Evolutionary conservation across 768 basidiomycete species (phyloP), one percentile per base, ranked within the genome.

Genomic region (Pleurotus salmoneostramineus): DNA sequence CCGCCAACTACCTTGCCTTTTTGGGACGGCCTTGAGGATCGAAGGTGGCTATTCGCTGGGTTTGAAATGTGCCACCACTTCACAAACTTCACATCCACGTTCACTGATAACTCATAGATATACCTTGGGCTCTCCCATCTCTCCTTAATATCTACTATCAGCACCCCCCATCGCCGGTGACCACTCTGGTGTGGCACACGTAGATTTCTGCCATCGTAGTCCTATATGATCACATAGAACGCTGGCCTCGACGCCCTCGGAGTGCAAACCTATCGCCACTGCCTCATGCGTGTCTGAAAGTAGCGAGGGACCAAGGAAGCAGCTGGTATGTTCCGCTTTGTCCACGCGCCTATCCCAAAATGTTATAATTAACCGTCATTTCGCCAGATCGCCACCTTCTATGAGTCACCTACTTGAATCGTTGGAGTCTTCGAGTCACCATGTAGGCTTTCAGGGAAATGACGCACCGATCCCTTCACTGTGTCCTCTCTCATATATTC

Each of bases 71-170:
- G n/a, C 14, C 36, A 55, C 52, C 52, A 55, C 40, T 55, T 55
- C 52, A 55, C 52, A 27, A 44, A 43, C 21, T 55, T 55, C 52
- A 55, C 52, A 33, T 42, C 52, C 52, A 55, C 52, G 40, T 55
- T 44, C 27, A 55, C 37, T 55, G 37, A 55, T 43, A 55, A 17
- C 43, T 37, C 45, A 47, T 17, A 14, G 45, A 27, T 15, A 47
- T n/a, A 52, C 35, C 4, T 27, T 27, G 21, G 21, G 21, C 21
- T 15, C 34, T 15, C 5, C 50, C 50, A n/a, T 51, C 50, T 27
- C 15, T 51, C 15, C 32, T 51, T 45, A 45, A 45, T 45, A 45
- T 45, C 44, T 45, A 45, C 44, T 17, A 45, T 45, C 44, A n/a
- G 37, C n/a, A n/a, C 37, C 10, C 8, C 37, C 8, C 44, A 45